Conservation (phyloP, 495 filamentous ascomycete species). For the Penicillium nucicola region DNA sequence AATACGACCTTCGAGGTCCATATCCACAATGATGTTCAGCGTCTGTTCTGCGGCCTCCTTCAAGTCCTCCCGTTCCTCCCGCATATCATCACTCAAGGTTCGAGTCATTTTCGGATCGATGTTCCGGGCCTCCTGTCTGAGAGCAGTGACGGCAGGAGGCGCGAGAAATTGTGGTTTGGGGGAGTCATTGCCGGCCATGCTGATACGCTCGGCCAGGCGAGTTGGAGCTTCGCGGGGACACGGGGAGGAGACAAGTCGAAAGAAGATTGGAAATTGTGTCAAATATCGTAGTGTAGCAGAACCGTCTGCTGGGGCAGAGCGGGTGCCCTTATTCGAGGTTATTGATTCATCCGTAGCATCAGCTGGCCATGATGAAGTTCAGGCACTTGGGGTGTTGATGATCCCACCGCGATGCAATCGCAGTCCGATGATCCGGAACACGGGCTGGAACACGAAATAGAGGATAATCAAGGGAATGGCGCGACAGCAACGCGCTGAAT, state of each 20-base stretch:
- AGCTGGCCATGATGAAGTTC: slow-evolving; percentile 39
- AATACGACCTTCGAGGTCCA: slow-evolving; percentile 82
- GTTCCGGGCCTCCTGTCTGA: slow-evolving; percentile 51
- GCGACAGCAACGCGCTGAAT: slow-evolving; percentile 40
- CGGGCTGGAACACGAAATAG: slow-evolving; percentile 14
- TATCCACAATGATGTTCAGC: slow-evolving; percentile 89
- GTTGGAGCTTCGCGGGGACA: neutral
- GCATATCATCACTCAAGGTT: slow-evolving; percentile 63
- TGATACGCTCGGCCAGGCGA: slow-evolving; percentile 18
- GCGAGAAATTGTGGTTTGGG: slow-evolving; percentile 42
- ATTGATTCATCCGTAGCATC: slow-evolving; percentile 46
- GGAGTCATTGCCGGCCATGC: slow-evolving; percentile 44
- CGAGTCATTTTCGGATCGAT: slow-evolving; percentile 53
- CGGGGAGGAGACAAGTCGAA: neutral
- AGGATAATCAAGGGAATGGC: slow-evolving; percentile 32
- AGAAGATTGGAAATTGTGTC: neutral
- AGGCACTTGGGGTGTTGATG: slow-evolving; percentile 5
- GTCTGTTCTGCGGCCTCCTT: slow-evolving; percentile 95
- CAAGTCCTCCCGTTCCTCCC: slow-evolving; percentile 83
- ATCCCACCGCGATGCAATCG: slow-evolving; percentile 3
- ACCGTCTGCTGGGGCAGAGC: slow-evolving; percentile 52
- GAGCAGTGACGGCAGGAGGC: slow-evolving; percentile 50
- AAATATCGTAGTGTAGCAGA: slow-evolving; percentile 23
- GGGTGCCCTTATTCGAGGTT: slow-evolving; percentile 42
- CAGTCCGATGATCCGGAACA: neutral